Evolutionary conservation across 2,329 filamentous ascomycete species (phyloP).

Genomic region (Sporothrix pallida): DNA sequence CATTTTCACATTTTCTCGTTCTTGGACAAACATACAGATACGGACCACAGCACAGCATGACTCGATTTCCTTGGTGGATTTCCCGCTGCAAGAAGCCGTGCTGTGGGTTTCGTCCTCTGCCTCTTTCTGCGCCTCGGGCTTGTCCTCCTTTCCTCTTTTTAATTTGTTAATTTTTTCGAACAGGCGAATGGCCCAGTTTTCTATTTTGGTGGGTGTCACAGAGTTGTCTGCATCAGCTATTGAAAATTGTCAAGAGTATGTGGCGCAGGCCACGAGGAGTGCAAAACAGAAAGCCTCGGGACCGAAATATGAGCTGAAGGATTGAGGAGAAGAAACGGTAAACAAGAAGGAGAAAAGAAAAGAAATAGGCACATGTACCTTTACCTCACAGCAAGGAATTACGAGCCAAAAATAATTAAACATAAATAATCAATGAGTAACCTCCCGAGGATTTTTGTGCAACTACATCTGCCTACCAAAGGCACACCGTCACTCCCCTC

Average conservation of each 20-base stretch:
- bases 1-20: neutral
- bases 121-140: neutral
- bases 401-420: neutral
- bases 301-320: neutral
- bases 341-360: neutral
- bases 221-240: neutral
- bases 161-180: neutral
- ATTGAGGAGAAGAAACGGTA: neutral
- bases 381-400: neutral
- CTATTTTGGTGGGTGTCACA: constrained; percentile 15
- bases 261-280: constrained; percentile 18
- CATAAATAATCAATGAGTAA: neutral
- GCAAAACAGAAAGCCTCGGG: neutral
- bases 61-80: constrained; percentile 11
- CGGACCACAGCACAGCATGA: neutral
- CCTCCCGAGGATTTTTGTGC: neutral
- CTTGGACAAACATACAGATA: neutral
- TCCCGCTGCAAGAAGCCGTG: neutral
- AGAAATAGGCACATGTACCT: neutral
- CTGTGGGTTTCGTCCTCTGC: neutral
- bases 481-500: neutral
- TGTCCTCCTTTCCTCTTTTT: neutral
- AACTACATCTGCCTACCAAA: neutral
- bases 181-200: neutral
- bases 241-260: neutral